A percentile compares a stretch with the other conserved stretches of the same genome.
These are phyloP conservation scores for Coriaria nepalensis DNA, from an alignment of 306 rosid species.

Conservation along the genomic window DNA sequence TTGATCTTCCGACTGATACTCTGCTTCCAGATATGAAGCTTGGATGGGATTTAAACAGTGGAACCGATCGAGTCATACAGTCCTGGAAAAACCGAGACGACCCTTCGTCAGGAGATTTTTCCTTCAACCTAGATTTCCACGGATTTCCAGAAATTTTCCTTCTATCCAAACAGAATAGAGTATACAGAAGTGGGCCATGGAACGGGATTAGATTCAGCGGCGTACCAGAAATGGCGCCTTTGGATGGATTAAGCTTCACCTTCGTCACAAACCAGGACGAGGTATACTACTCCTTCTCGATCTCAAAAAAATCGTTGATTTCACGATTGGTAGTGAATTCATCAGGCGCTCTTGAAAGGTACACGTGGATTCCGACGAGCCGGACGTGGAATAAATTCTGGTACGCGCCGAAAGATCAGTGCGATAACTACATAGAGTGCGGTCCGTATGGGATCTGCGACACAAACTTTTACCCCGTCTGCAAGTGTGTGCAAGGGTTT, in stretches of 20 bases:
- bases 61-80: constrained; percentile 25
- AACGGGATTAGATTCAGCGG: constrained; percentile 63
- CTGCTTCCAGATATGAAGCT: constrained; percentile 56
- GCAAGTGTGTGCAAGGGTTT: constrained; percentile 50
- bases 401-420: constrained; percentile 62
- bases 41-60: constrained; percentile 41
- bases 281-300: constrained; percentile 34
- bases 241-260: constrained; percentile 16
- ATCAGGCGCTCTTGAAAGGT: constrained; percentile 24
- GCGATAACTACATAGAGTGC: constrained; percentile 31
- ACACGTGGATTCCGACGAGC: constrained; percentile 27
- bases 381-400: constrained; percentile 36
- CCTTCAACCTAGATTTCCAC: constrained; percentile 29
- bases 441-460: constrained; percentile 59
- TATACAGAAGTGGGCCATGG: constrained; percentile 68
- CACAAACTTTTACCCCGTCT: constrained; percentile 44
- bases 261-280: constrained; percentile 20
- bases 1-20: constrained; percentile 55
- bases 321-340: constrained; percentile 31
- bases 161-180: background rate
- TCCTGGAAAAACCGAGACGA: constrained; percentile 41
- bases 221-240: constrained; percentile 44
- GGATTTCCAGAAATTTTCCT: constrained; percentile 55
- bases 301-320: constrained; percentile 2
- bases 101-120: constrained; percentile 40